phyloP scores from a whole-genome alignment of 306 rosid species.

The Lathyrus tuberosus region DNA sequence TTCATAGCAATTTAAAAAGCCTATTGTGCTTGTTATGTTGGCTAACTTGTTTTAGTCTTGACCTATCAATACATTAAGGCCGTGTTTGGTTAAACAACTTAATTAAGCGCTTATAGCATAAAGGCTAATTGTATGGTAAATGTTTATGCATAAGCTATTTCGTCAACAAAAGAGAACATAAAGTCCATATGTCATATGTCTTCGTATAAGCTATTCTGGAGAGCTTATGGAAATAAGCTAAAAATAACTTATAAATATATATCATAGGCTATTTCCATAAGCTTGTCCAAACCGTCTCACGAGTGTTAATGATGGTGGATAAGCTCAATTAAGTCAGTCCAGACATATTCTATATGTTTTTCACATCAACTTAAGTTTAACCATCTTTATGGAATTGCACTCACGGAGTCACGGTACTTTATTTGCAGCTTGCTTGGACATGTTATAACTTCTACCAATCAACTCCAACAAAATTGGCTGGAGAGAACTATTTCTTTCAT shows the following conservation, averaged over 20 bases:
- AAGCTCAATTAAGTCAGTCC: not conserved
- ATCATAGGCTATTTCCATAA: not conserved
- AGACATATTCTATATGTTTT: not conserved
- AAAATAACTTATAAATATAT: not conserved
- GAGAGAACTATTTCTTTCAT: slow-evolving; percentile 89
- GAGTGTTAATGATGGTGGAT: not conserved
- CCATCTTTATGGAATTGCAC: not conserved
- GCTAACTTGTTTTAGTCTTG: slow-evolving; percentile 30
- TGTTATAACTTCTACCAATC: slow-evolving; percentile 98
- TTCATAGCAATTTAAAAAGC: slow-evolving; percentile 14
- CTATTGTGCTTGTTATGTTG: slow-evolving; percentile 20
- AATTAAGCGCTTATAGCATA: not conserved
- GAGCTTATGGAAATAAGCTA: not conserved
- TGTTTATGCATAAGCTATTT: not conserved
- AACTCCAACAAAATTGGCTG: slow-evolving; percentile 95
- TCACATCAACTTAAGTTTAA: slow-evolving; percentile 13
- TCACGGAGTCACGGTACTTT: slow-evolving; percentile 21
- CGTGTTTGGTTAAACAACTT: not conserved
- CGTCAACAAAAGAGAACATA: not conserved
- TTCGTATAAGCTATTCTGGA: not conserved
- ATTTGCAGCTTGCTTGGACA: slow-evolving; percentile 97
- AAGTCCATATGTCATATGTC: not conserved
- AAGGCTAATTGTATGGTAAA: not conserved
- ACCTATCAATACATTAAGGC: slow-evolving; percentile 2
- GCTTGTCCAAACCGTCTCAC: not conserved